A percentile compares a stretch with the other conserved stretches of the same genome.
phyloP scores from a whole-genome alignment of 345 rosid species.

The Eucalyptus cloeziana region DNA sequence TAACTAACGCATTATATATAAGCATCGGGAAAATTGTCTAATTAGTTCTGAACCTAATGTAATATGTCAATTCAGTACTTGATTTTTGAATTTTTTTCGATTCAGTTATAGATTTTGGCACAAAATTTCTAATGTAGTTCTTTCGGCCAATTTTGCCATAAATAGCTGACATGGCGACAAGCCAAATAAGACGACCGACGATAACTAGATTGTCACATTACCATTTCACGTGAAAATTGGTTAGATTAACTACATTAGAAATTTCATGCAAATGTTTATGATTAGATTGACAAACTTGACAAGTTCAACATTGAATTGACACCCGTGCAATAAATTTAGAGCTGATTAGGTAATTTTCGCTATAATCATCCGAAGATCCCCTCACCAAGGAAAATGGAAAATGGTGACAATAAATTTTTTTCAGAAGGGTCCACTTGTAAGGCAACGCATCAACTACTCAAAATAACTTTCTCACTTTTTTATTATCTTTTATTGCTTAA shows the following conservation, averaged over 20 bases:
- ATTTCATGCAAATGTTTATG: neutral
- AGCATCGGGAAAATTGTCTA: neutral
- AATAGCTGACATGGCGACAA: neutral
- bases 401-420: neutral
- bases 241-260: rapidly evolving
- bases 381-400: neutral
- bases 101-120: neutral
- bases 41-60: neutral
- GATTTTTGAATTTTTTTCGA: neutral
- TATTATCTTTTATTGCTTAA: too few relatives aligned
- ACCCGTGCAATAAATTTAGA: neutral
- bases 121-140: neutral
- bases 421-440: neutral
- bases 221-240: neutral
- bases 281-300: neutral
- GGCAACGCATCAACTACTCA: neutral
- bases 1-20: neutral
- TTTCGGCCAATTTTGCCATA: neutral
- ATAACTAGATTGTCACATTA: neutral
- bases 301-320: neutral
- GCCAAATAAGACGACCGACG: rapidly evolving
- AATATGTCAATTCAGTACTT: neutral
- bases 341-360: neutral
- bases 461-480: too few relatives aligned
- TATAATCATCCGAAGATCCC: neutral